A percentile compares a stretch with the other conserved stretches of the same genome.
Conservation (phyloP, 1,284 basidiomycete species). For the Laetiporus sulphureus region DNA sequence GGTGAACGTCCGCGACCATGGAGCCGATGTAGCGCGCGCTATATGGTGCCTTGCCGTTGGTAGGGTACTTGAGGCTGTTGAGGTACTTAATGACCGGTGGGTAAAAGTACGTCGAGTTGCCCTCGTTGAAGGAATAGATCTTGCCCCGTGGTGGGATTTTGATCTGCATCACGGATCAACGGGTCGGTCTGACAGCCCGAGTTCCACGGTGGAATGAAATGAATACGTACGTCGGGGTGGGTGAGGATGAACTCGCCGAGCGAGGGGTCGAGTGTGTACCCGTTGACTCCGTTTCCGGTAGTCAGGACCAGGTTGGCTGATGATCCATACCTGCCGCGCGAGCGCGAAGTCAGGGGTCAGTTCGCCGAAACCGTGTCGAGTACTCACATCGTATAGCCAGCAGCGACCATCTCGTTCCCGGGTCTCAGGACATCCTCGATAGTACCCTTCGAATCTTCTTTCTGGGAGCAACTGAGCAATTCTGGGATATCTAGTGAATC, state of each 20-base stretch:
- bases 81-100: conserved; percentile 83
- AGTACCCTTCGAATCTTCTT: conserved; percentile 69
- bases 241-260: conserved; percentile 99
- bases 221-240: conserved; percentile 86
- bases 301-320: conserved; percentile 96
- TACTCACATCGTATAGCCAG: conserved; percentile 89
- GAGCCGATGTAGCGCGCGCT: conserved; percentile 96
- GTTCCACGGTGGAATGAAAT: too few species aligned
- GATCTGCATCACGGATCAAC: conserved; percentile 48
- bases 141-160: conserved; percentile 91
- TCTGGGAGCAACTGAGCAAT: conserved; percentile 34
- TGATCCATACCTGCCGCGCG: conserved; percentile 81
- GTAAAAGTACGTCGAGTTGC: conserved; percentile 94
- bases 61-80: conserved; percentile 91
- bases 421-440: conserved; percentile 89
- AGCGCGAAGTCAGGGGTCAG: conserved; percentile 9
- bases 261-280: conserved; percentile 94
- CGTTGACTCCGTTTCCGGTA: conserved; percentile 95
- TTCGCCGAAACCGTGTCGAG: conserved; percentile 4
- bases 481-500: not conserved
- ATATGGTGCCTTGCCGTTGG: conserved; percentile 73
- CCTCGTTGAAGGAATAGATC: conserved; percentile 99
- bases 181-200: conserved; percentile 1
- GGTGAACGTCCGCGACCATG: conserved; percentile 98
- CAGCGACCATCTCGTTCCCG: conserved; percentile 96